Base-by-base conservation (phyloP, 768 basidiomycete species). In the Neoboletus brunneissimus region DNA sequence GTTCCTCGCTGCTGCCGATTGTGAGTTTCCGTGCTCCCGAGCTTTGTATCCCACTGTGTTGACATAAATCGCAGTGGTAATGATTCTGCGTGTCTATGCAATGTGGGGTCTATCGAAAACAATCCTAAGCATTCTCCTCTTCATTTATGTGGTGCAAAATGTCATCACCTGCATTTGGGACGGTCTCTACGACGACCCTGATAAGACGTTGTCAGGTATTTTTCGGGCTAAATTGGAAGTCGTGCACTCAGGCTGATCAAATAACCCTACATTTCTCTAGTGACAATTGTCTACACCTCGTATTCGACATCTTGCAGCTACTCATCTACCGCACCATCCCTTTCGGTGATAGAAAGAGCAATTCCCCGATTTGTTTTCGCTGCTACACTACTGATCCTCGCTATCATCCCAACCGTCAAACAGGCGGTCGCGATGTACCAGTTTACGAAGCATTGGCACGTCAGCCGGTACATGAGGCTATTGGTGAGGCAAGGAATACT, bases 61-160 rank as follows among this genome's bases (percentile, higher is more conserved):
- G n/a, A 63, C 9, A 4, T 42, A 1, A 4, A 16, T 20, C 9
- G 12, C n/a, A 65, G 63, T 65, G 4, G 25, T 65, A 37, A 65
- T 65, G 63, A 48, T 62, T 29, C 48, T 65, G 13, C 62, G 62
- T 13, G 56, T 64, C 1, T 52, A 50, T 64, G 34, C 34, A 35
- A 35, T 35, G 34, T 35, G 34, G 34, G 34, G 12, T 35, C 34
- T 1, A 16, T 16, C 59, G 29, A 61, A 20, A 16, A 16, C 1
- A 3, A 27, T 64, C 8, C 29, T 61, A 0, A 4, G 3, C 13
- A 12, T 56, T 20, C 56, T 64, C 13, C 4, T 64, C 6, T 27
- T 22, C 8, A 5, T 56, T 11, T 56, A 32, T 20, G 10, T 40
- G 13, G 8, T 34, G 3, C 45, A 55, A 16, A 32, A 48, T 0